Conservation (phyloP, 129 eudicot genomes). For the Apium graveolens region DNA sequence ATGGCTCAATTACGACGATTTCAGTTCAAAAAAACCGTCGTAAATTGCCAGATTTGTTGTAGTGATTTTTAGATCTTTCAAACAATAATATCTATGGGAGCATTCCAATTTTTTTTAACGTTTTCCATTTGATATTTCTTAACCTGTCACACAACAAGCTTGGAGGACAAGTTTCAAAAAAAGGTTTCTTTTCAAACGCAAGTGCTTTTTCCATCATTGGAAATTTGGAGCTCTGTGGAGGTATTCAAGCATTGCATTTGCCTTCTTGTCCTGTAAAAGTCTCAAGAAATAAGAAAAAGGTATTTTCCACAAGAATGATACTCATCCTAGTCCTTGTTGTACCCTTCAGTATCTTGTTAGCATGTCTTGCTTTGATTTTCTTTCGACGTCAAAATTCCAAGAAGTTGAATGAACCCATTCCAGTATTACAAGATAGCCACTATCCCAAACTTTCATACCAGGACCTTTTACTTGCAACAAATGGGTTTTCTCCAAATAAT, state of each 20-base stretch:
- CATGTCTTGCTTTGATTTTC: not conserved
- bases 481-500: conserved; percentile 4
- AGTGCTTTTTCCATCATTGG: not conserved
- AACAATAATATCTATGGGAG: not conserved
- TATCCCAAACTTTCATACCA: conserved; percentile 9
- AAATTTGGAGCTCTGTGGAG: not conserved
- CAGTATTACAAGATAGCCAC: not conserved
- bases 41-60: too few species aligned
- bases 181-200: not conserved
- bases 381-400: not conserved
- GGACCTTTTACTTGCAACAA: conserved; percentile 11
- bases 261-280: not conserved
- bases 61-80: too few species aligned
- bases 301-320: not conserved
- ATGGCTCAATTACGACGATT: too few species aligned
- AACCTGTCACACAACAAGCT: not conserved
- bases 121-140: not conserved
- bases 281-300: not conserved
- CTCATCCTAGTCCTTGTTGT: not conserved
- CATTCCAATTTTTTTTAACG: not conserved
- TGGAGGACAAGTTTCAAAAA: not conserved
- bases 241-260: not conserved
- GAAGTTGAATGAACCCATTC: not conserved
- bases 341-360: not conserved
- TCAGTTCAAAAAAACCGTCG: too few species aligned